Evolutionary conservation across 2,329 filamentous ascomycete species (phyloP).

Genomic region (Botrytis aclada): DNA sequence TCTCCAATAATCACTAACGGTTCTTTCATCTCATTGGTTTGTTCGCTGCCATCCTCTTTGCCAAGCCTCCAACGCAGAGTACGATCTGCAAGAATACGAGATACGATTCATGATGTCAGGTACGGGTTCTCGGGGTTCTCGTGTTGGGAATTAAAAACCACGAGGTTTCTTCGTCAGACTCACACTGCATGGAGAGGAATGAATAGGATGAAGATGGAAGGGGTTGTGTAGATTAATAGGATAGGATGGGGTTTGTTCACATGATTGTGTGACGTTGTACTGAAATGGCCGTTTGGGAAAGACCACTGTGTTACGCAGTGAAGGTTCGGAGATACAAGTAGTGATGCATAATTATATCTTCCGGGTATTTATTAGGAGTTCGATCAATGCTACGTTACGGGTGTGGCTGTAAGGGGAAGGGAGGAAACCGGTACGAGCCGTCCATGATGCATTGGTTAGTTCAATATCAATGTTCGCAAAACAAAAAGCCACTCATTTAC

Average conservation of each 20-base stretch:
- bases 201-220: neutral
- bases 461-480: neutral
- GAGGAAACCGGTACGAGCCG: neutral
- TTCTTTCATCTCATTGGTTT: neutral
- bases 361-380: neutral
- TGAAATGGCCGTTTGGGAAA: neutral
- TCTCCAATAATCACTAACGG: neutral
- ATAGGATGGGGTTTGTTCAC: neutral
- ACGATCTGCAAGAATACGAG: constrained; percentile 8
- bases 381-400: neutral
- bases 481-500: neutral
- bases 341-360: neutral
- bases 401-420: neutral
- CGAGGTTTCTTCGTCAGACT: neutral
- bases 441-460: neutral
- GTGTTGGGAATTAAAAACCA: neutral
- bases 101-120: constrained; percentile 2
- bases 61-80: neutral
- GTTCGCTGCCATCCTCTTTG: neutral
- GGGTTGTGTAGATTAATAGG: neutral
- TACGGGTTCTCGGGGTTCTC: neutral
- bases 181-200: neutral
- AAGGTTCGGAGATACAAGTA: neutral
- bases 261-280: neutral
- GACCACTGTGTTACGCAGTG: neutral